Evolutionary conservation across 2,329 filamentous ascomycete species (phyloP), one percentile per base, ranked within the genome.

Genomic region (Alternaria arborescens): DNA sequence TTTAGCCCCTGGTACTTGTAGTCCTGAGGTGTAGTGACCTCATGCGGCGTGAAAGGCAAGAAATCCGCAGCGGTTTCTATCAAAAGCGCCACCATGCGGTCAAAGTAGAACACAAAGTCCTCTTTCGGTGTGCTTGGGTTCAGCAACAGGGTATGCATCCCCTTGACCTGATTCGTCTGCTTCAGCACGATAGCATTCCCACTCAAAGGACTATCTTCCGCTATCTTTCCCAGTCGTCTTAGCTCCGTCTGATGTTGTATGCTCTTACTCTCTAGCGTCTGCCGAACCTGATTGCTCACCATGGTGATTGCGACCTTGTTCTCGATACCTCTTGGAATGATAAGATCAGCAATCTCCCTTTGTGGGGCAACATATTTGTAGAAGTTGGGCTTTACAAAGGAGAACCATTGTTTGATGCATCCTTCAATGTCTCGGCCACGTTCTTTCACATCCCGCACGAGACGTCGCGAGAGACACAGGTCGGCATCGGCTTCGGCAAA

Each of bases 71-170:
- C 85, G 73, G 81, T 86, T 78, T 98, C 94, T 47, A 98, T 87
- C 26, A 98, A 84, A 53, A 97, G 83, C n/a, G 91, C 88, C 2
- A 92, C 88, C 38, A 98, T 83, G 38, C 95, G 88, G 79, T 99
- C 93, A 78, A 98, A 97, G 80, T 98, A 98, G 80, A 98, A 98
- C 64, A 97, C 92, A 76, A 97, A 98, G 70, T 98, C 94, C 75
- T 97, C 94, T 42, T 92, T 86, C 7, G 86, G 83, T 0, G 93
- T 94, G 48, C 89, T 86, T 18, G 91, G 90, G 70, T 95, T 87
- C 73, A 96, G 90, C 41, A 99, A 87, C 58, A 97, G 91, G 0
- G 94, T 97, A 76, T 92, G 94, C 87, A 99, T 97, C 47, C 89
- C 94, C 58, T 85, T 85, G 55, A 97, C 84, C 78, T 99, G 95